Percentiles rank a stretch among this genome's conserved stretches.
Conservation (phyloP, 345 rosid species). For the Acer campestre region DNA sequence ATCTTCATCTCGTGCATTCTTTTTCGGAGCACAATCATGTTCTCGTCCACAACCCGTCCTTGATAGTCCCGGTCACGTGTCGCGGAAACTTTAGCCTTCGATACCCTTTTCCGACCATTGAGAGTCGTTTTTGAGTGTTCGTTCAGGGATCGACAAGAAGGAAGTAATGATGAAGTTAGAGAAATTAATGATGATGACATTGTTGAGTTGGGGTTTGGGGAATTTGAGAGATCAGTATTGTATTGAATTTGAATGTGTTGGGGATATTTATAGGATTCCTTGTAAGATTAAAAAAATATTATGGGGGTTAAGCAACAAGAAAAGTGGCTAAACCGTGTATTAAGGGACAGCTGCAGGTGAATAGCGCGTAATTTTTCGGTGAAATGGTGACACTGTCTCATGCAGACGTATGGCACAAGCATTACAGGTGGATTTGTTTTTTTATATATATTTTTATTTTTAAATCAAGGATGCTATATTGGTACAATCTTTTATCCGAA, state of each 20-base stretch:
- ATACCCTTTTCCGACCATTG: too few species aligned
- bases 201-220: not conserved
- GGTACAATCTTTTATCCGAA: too few species aligned
- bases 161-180: not conserved
- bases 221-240: too few species aligned
- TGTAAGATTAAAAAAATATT: not conserved
- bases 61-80: slow-evolving; percentile 9
- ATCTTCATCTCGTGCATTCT: slow-evolving; percentile 63
- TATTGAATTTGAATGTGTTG: not conserved
- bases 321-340: slow-evolving; percentile 2
- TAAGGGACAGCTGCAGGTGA: not conserved
- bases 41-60: slow-evolving; percentile 55
- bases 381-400: too few species aligned
- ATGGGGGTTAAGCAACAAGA: not conserved
- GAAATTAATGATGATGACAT: not conserved
- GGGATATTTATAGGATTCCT: not conserved
- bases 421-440: too few species aligned
- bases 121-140: too few species aligned
- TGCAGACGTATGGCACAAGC: too few species aligned
- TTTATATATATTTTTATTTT: too few species aligned
- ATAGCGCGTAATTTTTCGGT: not conserved
- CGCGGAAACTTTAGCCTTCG: too few species aligned
- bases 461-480: too few species aligned
- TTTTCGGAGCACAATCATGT: slow-evolving; percentile 62
- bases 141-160: too few species aligned